Conservation (phyloP, 2,329 filamentous ascomycete species). For the Cladosporium phlei region DNA sequence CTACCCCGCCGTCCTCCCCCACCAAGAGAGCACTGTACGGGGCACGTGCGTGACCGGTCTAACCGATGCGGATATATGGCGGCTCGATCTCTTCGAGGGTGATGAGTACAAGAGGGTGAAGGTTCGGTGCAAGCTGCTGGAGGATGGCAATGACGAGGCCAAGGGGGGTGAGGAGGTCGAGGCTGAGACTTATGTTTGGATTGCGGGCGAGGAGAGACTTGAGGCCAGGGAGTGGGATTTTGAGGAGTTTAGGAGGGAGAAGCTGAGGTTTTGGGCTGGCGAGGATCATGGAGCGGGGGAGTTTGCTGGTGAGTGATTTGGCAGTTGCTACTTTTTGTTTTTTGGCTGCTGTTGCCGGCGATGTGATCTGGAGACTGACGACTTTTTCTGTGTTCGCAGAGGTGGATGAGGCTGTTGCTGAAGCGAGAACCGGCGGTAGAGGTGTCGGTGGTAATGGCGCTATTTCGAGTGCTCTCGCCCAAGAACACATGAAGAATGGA, state of each 20-base stretch:
- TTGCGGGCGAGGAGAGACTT: conserved; percentile 45
- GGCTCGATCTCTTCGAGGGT: conserved; percentile 81
- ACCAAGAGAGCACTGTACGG: conserved; percentile 51
- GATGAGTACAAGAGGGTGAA: conserved; percentile 61
- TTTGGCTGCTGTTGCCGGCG: background rate
- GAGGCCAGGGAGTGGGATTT: conserved; percentile 84
- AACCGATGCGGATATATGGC: conserved; percentile 67
- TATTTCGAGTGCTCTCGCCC: conserved; percentile 37
- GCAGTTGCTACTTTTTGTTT: too few relatives aligned
- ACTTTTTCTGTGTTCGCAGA: conserved; percentile 27
- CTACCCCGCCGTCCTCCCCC: conserved; percentile 71
- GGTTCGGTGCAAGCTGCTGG: conserved; percentile 15
- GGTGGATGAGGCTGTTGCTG: conserved; percentile 41
- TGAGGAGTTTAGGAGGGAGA: conserved; percentile 72
- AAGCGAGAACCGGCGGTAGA: conserved; percentile 38
- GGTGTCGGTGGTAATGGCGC: conserved; percentile 36
- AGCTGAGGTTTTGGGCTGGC: conserved; percentile 58
- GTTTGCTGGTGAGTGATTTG: conserved; percentile 41
- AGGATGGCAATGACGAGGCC: background rate
- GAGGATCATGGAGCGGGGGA: conserved; percentile 44
- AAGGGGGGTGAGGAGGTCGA: conserved; percentile 38
- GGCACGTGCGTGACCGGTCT: conserved; percentile 75
- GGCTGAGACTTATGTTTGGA: conserved; percentile 50
- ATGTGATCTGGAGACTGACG: conserved; percentile 9
- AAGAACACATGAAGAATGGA: conserved; percentile 23